A percentile compares a stretch with the other conserved stretches of the same genome.
Conservation (phyloP, 352 stramenopile genomes). For the Globisporangium apiculatum region DNA sequence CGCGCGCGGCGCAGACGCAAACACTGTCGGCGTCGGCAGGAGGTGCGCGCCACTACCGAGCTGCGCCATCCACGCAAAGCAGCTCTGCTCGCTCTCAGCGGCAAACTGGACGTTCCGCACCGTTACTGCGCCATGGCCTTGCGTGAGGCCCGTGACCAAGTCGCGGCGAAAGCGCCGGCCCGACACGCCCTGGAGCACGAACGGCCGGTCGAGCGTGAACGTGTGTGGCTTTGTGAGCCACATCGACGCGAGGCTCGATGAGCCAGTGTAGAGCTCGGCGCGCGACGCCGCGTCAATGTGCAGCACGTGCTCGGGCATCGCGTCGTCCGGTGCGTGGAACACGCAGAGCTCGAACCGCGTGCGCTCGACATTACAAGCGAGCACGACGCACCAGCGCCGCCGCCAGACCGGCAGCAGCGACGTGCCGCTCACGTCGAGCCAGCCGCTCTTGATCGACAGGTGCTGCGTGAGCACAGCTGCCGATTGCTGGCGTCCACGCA, state of each 20-base stretch:
- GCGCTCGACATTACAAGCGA: conserved; percentile 40
- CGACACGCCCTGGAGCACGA: conserved; percentile 27
- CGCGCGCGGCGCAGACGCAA: background rate
- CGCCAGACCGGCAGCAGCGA: conserved; percentile 47
- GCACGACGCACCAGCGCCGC: conserved; percentile 47
- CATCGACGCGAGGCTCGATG: conserved; percentile 18
- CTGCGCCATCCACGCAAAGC: conserved; percentile 23
- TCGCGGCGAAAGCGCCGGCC: conserved; percentile 36
- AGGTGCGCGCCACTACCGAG: conserved; percentile 13
- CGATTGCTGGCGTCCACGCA: conserved; percentile 34
- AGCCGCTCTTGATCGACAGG: conserved; percentile 44
- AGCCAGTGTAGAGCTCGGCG: conserved; percentile 14
- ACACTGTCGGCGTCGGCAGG: background rate
- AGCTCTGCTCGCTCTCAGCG: conserved; percentile 23
- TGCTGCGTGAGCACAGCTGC: conserved; percentile 37
- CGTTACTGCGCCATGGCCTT: conserved; percentile 32
- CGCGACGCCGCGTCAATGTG: conserved; percentile 29
- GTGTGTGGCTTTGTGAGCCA: conserved; percentile 32
- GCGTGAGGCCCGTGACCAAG: conserved; percentile 9
- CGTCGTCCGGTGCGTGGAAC: conserved; percentile 29
- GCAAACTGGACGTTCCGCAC: conserved; percentile 32
- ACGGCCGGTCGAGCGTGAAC: conserved; percentile 27
- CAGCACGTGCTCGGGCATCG: conserved; percentile 34
- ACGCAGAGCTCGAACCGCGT: conserved; percentile 45
- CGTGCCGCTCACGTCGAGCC: conserved; percentile 37